Percentiles rank a stretch among this genome's conserved stretches.
These are phyloP conservation scores for Candida oleophila DNA, from an alignment of 805 yeast genomes.

Conservation along the genomic window DNA sequence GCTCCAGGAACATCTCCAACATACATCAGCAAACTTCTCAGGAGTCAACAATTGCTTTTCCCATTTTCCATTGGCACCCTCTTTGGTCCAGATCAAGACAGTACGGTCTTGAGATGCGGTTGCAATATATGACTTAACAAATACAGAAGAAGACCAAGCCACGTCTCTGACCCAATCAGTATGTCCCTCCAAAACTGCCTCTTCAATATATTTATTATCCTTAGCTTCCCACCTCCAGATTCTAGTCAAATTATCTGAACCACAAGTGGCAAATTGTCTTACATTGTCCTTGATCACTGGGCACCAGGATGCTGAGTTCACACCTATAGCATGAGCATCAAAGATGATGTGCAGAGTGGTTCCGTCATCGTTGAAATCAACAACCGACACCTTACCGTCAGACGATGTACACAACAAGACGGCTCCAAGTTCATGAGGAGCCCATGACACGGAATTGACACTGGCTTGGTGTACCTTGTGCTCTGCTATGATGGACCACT, in stretches of 20 bases:
- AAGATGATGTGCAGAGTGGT: constrained; percentile 61
- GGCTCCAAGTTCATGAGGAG: constrained; percentile 96
- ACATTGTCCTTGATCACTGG: constrained; percentile 49
- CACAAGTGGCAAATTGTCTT: constrained; percentile 88
- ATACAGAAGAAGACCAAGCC: constrained; percentile 93
- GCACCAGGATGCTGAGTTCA: constrained; percentile 94
- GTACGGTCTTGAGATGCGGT: constrained; percentile 96
- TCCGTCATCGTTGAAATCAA: constrained; percentile 90
- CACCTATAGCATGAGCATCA: constrained; percentile 91
- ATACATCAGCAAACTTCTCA: constrained; percentile 91
- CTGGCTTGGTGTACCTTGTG: constrained; percentile 90
- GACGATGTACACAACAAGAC: constrained; percentile 85
- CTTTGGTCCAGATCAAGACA: constrained; percentile 94
- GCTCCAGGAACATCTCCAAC: constrained; percentile 99
- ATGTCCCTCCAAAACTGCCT: constrained; percentile 83
- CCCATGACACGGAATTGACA: constrained; percentile 94
- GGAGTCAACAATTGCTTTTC: constrained; percentile 69
- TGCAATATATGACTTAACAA: constrained; percentile 86
- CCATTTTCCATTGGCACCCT: constrained; percentile 66
- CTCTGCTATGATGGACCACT: constrained; percentile 84
- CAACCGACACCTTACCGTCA: constrained; percentile 88
- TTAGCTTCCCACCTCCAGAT: constrained; percentile 76
- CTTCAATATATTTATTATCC: constrained; percentile 60
- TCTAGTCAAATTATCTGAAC: constrained; percentile 90
- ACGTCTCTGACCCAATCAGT: constrained; percentile 99